Conservation (phyloP, 1,284 basidiomycete genomes). For the Stereum hirsutum region DNA sequence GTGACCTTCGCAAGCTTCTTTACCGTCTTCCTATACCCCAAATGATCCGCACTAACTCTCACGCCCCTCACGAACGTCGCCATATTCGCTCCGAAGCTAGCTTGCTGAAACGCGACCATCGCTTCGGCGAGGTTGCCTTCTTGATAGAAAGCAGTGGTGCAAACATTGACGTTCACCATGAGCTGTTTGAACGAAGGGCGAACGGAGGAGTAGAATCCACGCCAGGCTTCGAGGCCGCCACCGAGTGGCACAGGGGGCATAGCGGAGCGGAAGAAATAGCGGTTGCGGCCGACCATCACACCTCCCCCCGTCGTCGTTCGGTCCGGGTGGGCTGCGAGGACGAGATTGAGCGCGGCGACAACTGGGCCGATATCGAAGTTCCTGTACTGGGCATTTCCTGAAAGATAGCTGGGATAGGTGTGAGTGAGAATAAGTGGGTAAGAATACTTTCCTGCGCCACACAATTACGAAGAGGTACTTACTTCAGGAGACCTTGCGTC, state of each 20-base stretch:
- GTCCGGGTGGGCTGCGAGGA: slow-evolving; percentile 54
- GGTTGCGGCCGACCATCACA: slow-evolving; percentile 65
- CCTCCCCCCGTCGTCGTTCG: slow-evolving; percentile 44
- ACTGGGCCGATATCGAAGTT: slow-evolving; percentile 59
- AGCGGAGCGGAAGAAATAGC: slow-evolving; percentile 62
- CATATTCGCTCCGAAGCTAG: slow-evolving; percentile 41
- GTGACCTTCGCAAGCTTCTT: slow-evolving; percentile 36
- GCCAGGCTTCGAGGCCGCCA: slow-evolving; percentile 58
- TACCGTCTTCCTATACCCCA: slow-evolving; percentile 53
- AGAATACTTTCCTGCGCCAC: no score
- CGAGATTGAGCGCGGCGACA: slow-evolving; percentile 64
- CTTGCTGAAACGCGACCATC: slow-evolving; percentile 39
- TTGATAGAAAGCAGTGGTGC: slow-evolving; percentile 68
- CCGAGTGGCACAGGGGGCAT: slow-evolving; percentile 35
- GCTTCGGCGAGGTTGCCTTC: slow-evolving; percentile 52
- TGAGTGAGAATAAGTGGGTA: background rate
- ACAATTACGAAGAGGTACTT: slow-evolving; percentile 11
- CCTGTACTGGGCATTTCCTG: slow-evolving; percentile 48
- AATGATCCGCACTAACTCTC: slow-evolving; percentile 46
- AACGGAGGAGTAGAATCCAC: slow-evolving; percentile 70
- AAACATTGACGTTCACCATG: slow-evolving; percentile 75
- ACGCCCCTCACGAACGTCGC: slow-evolving; percentile 50
- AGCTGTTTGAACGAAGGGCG: slow-evolving; percentile 62
- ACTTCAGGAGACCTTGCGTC: slow-evolving; percentile 47
- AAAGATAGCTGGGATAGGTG: slow-evolving; percentile 38